Percentiles rank a stretch among this genome's conserved stretches.
phyloP scores from a whole-genome alignment of 345 rosid genomes.

The Eucalyptus polybractea region DNA sequence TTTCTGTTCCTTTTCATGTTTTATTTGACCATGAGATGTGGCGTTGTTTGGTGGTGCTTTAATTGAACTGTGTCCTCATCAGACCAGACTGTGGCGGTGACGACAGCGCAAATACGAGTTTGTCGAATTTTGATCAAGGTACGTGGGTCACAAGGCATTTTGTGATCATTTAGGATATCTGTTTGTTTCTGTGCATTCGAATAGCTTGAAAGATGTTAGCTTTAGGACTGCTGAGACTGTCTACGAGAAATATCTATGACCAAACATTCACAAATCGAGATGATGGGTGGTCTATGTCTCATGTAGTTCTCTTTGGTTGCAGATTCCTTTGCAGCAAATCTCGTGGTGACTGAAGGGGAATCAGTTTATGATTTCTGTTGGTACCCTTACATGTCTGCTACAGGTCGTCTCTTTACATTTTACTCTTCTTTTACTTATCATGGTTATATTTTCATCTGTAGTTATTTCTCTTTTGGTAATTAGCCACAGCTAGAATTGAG shows the following conservation, averaged over 20 bases:
- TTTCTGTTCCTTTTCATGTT: no score
- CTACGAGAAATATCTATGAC: background rate
- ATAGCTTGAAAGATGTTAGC: background rate
- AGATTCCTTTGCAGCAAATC: conserved; percentile 71
- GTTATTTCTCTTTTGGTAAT: background rate
- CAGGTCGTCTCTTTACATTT: conserved; percentile 34
- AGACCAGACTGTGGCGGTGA: conserved; percentile 34
- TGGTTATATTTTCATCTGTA: background rate
- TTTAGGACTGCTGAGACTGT: background rate
- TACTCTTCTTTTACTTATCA: background rate
- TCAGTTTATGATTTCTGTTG: conserved; percentile 88
- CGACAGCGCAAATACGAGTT: background rate
- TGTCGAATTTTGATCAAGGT: background rate
- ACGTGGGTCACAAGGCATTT: background rate
- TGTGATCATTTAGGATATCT: background rate
- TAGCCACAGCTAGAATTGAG: background rate
- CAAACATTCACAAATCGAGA: background rate
- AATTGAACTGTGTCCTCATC: background rate
- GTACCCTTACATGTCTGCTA: conserved; percentile 87
- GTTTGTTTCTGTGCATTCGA: background rate
- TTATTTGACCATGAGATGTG: background rate
- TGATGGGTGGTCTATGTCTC: background rate
- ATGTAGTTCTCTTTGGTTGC: background rate
- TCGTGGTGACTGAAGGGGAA: conserved; percentile 73
- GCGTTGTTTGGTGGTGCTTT: background rate